Evolutionary conservation across 305 asterid species (phyloP).

Genomic region (Petunia hybrid): DNA sequence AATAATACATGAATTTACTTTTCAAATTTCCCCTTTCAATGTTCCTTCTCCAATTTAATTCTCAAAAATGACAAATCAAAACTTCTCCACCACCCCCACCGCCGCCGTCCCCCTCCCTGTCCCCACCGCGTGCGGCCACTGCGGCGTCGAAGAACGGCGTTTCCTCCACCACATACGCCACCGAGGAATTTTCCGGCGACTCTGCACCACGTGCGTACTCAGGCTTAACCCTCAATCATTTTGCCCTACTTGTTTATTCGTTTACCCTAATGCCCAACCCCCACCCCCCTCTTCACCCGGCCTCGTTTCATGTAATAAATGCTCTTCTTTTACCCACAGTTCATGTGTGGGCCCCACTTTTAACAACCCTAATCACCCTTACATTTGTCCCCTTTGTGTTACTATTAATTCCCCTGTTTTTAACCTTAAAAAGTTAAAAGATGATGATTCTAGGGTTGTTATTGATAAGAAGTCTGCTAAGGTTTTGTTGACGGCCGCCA

Average conservation of each 20-base stretch:
- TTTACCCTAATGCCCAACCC: conserved; percentile 58
- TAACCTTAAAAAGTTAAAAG: conserved; percentile 45
- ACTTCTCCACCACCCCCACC: conserved; percentile 30
- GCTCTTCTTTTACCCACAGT: conserved; percentile 77
- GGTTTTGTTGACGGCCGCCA: conserved; percentile 76
- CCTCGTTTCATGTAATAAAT: conserved; percentile 61
- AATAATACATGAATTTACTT: conserved; percentile 26
- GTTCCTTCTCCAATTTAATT: conserved; percentile 2
- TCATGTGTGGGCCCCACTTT: conserved; percentile 52
- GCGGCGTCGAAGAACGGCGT: conserved; percentile 64
- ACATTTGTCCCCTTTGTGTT: conserved; percentile 76
- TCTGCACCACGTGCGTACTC: conserved; percentile 90
- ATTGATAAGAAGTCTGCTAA: conserved; percentile 67
- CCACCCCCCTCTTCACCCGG: conserved; percentile 41
- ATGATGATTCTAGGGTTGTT: conserved; percentile 53
- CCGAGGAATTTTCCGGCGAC: conserved; percentile 67
- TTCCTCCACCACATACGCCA: conserved; percentile 78
- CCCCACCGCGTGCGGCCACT: conserved; percentile 59
- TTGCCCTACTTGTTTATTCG: conserved; percentile 86
- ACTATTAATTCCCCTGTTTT: conserved; percentile 44
- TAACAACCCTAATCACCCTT: conserved; percentile 43
- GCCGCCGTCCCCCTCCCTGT: conserved; percentile 33
- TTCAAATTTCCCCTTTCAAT: neutral
- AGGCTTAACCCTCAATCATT: conserved; percentile 76
- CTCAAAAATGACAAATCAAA: conserved; percentile 26